Percentiles rank a stretch among this genome's conserved stretches.
These are phyloP conservation scores for Boletus coccyginus DNA, from an alignment of 768 basidiomycete genomes.

Conservation along the genomic window DNA sequence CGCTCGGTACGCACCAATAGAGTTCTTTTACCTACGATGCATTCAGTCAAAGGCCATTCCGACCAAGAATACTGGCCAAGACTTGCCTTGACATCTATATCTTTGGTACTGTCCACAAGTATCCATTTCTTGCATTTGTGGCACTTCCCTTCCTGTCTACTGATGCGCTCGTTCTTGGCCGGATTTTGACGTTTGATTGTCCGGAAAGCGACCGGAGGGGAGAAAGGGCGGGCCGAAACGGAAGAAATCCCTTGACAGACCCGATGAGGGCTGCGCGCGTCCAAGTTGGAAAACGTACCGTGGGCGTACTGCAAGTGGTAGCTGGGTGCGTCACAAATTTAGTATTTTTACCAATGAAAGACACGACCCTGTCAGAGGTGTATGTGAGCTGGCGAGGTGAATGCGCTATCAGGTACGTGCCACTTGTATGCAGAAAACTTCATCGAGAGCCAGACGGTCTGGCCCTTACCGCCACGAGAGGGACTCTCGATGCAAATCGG, in stretches of 20 bases:
- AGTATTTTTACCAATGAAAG: slow-evolving; percentile 1
- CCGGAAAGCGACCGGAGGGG: slow-evolving; percentile 69
- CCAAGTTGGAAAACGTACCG: slow-evolving; percentile 40
- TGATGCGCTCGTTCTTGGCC: slow-evolving; percentile 56
- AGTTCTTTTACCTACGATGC: slow-evolving; percentile 61
- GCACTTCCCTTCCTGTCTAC: slow-evolving; percentile 69
- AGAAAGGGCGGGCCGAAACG: slow-evolving; percentile 66
- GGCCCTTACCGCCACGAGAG: slow-evolving; percentile 61
- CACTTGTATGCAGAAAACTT: slow-evolving; percentile 84
- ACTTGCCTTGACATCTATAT: slow-evolving; percentile 65
- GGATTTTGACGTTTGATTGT: slow-evolving; percentile 41
- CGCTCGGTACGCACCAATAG: slow-evolving; percentile 57
- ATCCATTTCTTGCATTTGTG: slow-evolving; percentile 78
- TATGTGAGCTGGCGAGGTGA: slow-evolving; percentile 2
- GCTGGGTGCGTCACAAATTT: slow-evolving; percentile 35
- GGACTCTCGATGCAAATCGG: slow-evolving; percentile 68
- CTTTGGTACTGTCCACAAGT: slow-evolving; percentile 68
- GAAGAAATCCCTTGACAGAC: slow-evolving; percentile 62
- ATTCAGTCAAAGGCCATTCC: not conserved
- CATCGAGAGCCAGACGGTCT: slow-evolving; percentile 69
- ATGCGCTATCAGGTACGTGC: slow-evolving; percentile 36
- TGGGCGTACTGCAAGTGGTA: slow-evolving; percentile 84
- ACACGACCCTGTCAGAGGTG: slow-evolving; percentile 16
- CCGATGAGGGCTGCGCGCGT: not conserved
- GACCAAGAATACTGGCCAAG: not conserved